Base-by-base conservation (phyloP, 1,284 basidiomycete species). In the Marasmius fiardii region DNA sequence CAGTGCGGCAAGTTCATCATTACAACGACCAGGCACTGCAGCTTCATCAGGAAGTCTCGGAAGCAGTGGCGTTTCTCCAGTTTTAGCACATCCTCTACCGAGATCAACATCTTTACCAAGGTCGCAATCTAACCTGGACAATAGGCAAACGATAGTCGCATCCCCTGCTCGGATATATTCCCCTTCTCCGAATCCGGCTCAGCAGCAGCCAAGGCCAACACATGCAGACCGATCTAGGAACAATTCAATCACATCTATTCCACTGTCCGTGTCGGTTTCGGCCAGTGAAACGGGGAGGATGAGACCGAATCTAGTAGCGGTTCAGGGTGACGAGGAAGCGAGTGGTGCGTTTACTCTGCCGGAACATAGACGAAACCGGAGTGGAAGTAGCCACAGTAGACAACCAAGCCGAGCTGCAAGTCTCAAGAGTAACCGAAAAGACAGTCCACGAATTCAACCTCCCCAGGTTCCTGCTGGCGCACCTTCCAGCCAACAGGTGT, bases 31-130 rank as follows among this genome's bases (percentile, higher is more conserved):
- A 33, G 47, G 47, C 59, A 31, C 35, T 1, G 34, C 54, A 18
- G 52, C 54, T 10, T 53, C 54, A 21, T 53, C 54, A 43, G 33
- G 33, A n/a, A 47, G 35, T 23, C n/a, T 26, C 20, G 41, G 26
- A 6, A 33, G 31, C 23, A 45, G 28, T 20, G 47, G 37, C n/a
- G 58, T 53, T 37, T 61, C 65, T 5, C 65, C 70, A 16, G 58
- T 74, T 12, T 64, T 74, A 31, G 64, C 70, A 2, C 61, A 72
- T 23, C 77, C 79, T 0, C 64, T 61, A 3, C 74, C 73, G 41
- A 72, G 77, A 16, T 68, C 72, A 4, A 75, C 75, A 4, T 80
- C 79, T n/a, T 70, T 74, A 44, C 69, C 67, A n/a, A 71, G 59
- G 39, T 14, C 39, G n/a, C 68, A 68, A 53, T 67, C 57, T 4